These are phyloP conservation scores for Sequoia sempervirens DNA, from an alignment of 75 land plant genomes.

Conservation along the genomic window DNA sequence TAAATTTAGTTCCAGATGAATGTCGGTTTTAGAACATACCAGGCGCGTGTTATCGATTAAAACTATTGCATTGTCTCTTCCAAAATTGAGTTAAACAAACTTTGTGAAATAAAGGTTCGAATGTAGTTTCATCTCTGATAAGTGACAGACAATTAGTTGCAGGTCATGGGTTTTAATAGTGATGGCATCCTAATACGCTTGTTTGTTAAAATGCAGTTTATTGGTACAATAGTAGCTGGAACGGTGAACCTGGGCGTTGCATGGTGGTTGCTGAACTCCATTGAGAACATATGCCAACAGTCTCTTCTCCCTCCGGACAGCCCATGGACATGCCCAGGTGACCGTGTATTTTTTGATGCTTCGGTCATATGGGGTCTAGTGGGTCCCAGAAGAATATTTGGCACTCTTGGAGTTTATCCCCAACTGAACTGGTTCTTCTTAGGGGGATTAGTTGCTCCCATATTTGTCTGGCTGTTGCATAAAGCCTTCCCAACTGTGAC, in stretches of 20 bases:
- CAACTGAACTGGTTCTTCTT: slow-evolving; percentile 75
- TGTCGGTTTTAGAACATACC: no score
- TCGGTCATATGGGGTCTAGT: slow-evolving; percentile 72
- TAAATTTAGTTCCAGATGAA: no score
- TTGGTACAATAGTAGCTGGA: slow-evolving; percentile 70
- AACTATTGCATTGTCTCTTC: no score
- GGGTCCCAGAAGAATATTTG: slow-evolving; percentile 55
- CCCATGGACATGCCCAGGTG: slow-evolving; percentile 90
- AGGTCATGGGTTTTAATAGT: neutral
- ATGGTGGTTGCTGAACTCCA: slow-evolving; percentile 68
- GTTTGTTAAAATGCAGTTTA: slow-evolving; percentile 16
- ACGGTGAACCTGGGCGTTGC: slow-evolving; percentile 62
- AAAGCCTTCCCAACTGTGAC: slow-evolving; percentile 52
- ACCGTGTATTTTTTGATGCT: slow-evolving; percentile 48
- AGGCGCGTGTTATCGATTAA: no score
- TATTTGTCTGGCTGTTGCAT: slow-evolving; percentile 57
- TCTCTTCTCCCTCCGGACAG: slow-evolving; percentile 59
- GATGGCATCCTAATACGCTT: neutral
- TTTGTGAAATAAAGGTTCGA: no score
- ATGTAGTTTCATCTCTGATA: neutral
- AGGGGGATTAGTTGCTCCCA: slow-evolving; percentile 53
- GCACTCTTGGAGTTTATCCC: slow-evolving; percentile 40
- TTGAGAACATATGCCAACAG: slow-evolving; percentile 62
- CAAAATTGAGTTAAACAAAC: no score
- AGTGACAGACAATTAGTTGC: neutral